Evolutionary conservation across 228 moss, liverwort and hornwort genomes (phyloP), one percentile per base, ranked within the genome.

Genomic region (Sphagnum magellanicum): DNA sequence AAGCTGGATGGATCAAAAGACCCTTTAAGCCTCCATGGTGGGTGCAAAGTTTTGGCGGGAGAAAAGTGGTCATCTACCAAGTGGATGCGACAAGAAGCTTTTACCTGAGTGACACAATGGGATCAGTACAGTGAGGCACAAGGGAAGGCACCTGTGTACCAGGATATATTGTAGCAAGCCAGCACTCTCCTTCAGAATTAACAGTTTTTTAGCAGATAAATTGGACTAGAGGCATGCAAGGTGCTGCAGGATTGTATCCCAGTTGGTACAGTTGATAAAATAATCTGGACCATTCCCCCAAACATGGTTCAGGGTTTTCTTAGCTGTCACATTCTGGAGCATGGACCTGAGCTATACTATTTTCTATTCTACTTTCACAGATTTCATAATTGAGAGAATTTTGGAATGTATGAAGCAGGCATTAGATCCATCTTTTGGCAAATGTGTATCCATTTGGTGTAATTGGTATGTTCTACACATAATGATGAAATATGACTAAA

Each of bases 41-140:
- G 88, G 61, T 88, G 88, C 85, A 82, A 82, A 76, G 88, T 88
- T 51, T 50, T 76, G 72, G 51, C 75, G 46, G 88, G 88, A 66
- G 84, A 88, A 64, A 88, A 88, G 68, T 88, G 88, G 88, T 88
- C 88, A 6, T 88, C 88, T 52, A 88, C 88, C 59, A 88, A 88
- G 71, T 88, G 88, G 88, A 88, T 88, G 88, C 72, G 88, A 71
- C 88, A 88, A 69, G 79, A 75, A 16, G 62, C 84, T 63, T 88
- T 88, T 74, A 80, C 83, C 12, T 87, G 80, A 63, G 8, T 12
- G 32, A 32, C 32, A 32, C 32, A 32, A 32, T 32, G 32, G 32
- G 32, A 32, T 32, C 32, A 32, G 32, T 32, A 32, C 32, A 32
- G 32, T 32, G 32, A 32, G 32, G 32, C 55, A 8, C 55, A 55